Percentiles rank a stretch among this genome's conserved stretches.
These are phyloP conservation scores for Hansenula lynferdii DNA, from an alignment of 1,139 yeast genomes.

Conservation along the genomic window DNA sequence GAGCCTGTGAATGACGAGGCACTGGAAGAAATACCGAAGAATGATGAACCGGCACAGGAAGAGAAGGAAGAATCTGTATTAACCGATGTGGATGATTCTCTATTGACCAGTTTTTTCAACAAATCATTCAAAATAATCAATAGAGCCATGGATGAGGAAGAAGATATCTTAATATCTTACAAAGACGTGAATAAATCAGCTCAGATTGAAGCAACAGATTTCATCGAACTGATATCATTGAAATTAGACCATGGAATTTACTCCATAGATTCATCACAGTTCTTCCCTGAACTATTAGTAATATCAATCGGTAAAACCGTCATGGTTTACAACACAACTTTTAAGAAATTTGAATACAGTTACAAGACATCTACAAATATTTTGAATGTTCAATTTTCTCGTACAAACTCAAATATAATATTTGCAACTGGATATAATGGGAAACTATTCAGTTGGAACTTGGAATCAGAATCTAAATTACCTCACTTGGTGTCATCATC, in stretches of 20 bases:
- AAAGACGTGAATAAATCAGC: slow-evolving; percentile 10
- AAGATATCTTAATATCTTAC: slow-evolving; percentile 31
- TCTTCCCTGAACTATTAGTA: slow-evolving; percentile 24
- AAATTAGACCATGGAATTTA: slow-evolving; percentile 14
- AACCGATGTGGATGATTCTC: slow-evolving; percentile 11
- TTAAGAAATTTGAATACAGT: slow-evolving; percentile 34
- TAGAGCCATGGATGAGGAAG: slow-evolving; percentile 32
- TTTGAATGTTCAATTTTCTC: slow-evolving; percentile 34
- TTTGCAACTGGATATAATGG: slow-evolving; percentile 46
- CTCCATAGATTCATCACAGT: slow-evolving; percentile 15
- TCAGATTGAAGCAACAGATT: slow-evolving; percentile 9
- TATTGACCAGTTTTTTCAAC: slow-evolving; percentile 26
- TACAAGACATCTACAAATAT: slow-evolving; percentile 44
- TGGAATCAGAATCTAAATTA: slow-evolving; percentile 23
- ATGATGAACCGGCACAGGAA: not conserved
- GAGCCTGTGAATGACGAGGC: not conserved
- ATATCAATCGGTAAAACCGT: slow-evolving; percentile 29
- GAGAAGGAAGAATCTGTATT: not conserved
- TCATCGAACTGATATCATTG: slow-evolving; percentile 6
- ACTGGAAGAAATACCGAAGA: not conserved
- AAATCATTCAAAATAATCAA: slow-evolving; percentile 36
- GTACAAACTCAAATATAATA: slow-evolving; percentile 30
- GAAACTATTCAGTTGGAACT: slow-evolving; percentile 42
- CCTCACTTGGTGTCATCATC: slow-evolving; percentile 28
- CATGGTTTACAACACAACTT: slow-evolving; percentile 13